Evolutionary conservation across 352 stramenopile genomes (phyloP).

Genomic region (Globisporangium spinosum): DNA sequence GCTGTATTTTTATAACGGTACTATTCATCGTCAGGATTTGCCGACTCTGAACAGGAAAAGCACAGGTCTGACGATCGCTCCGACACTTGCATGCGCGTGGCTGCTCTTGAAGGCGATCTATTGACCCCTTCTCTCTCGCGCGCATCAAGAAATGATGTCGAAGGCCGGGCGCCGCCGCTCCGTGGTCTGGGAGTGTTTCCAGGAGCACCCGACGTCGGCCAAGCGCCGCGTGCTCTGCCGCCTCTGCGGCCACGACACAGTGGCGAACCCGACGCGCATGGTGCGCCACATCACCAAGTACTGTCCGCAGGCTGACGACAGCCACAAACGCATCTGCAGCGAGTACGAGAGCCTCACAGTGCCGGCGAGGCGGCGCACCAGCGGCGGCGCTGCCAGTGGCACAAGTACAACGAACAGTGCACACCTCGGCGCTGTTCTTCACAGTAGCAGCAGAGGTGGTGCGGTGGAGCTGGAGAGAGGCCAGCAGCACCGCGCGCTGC

Average conservation of each 20-base stretch:
- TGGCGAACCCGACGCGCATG: constrained; percentile 43
- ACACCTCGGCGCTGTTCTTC: neutral
- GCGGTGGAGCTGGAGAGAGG: neutral
- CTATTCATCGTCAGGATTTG: too few species aligned
- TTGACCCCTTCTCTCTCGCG: neutral
- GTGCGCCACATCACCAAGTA: constrained; percentile 44
- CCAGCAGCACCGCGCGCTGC: neutral
- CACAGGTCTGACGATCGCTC: too few species aligned
- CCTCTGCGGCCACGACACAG: constrained; percentile 43
- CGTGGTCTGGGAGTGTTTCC: constrained; percentile 44
- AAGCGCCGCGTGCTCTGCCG: constrained; percentile 46
- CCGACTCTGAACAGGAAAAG: too few species aligned
- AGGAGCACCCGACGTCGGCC: constrained; percentile 28
- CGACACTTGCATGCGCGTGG: too few species aligned
- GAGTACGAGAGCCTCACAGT: constrained; percentile 38
- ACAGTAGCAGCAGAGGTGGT: neutral
- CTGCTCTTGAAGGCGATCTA: neutral
- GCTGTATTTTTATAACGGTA: too few species aligned
- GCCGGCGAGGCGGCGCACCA: constrained; percentile 20
- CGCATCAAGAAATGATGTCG: constrained; percentile 18
- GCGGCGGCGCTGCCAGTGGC: neutral
- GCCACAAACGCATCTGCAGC: constrained; percentile 40
- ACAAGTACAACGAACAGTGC: neutral
- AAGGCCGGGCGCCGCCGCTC: constrained; percentile 35
- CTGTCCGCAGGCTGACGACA: constrained; percentile 37